Conservation (phyloP, 371 early-diverging fungal genomes). For the Phascolomyces articulosus region DNA sequence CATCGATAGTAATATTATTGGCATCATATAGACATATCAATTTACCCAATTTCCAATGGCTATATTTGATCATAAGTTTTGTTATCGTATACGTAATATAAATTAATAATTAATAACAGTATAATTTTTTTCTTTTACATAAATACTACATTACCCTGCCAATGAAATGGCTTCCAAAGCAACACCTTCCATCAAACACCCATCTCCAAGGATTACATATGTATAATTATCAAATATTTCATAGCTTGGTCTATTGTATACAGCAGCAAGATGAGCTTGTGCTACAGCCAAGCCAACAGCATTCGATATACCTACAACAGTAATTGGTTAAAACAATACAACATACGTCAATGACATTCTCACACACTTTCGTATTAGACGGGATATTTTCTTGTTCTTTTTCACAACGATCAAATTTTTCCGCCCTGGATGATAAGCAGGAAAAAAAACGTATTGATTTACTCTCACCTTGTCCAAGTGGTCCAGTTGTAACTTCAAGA, state of each 20-base stretch:
- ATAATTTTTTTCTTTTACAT: no score
- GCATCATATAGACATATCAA: slow-evolving; percentile 97
- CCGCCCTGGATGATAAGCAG: background rate
- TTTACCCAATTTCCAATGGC: slow-evolving; percentile 95
- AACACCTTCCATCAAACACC: slow-evolving; percentile 99
- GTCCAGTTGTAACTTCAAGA: slow-evolving; percentile 99
- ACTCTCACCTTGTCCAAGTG: slow-evolving; percentile 95
- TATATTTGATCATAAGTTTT: no score
- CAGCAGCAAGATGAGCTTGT: slow-evolving; percentile 86
- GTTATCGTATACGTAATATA: no score
- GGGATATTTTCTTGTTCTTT: no score
- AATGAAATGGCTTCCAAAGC: slow-evolving; percentile 96
- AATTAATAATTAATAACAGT: no score
- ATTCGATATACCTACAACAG: slow-evolving; percentile 76
- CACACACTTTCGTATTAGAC: no score
- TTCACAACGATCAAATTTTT: no score
- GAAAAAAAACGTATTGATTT: background rate
- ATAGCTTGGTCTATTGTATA: slow-evolving; percentile 88
- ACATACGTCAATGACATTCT: no score
- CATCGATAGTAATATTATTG: slow-evolving; percentile 97
- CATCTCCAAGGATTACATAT: slow-evolving; percentile 95
- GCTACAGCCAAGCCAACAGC: slow-evolving; percentile 98
- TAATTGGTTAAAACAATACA: no score
- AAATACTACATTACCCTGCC: slow-evolving; percentile 96
- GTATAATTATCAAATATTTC: slow-evolving; percentile 86